Percentiles rank a stretch among this genome's conserved stretches.
Evolutionary conservation across 176 grass and related monocot species (phyloP).

Genomic region (Zizania latifolia): DNA sequence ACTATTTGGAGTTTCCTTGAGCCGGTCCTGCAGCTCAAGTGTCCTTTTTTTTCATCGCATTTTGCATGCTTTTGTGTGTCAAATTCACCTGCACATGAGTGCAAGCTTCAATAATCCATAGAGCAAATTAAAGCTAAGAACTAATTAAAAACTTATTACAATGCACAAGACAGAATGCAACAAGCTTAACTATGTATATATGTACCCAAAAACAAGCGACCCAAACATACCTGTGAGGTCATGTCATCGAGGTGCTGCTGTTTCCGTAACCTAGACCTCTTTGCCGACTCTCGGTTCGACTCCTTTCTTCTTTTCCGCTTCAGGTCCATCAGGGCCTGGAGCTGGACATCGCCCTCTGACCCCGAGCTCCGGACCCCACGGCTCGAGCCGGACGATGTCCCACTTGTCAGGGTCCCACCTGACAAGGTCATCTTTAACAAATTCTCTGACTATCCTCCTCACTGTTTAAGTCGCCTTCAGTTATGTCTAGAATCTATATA

Average conservation of each 20-base stretch:
- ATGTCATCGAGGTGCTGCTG: slow-evolving; percentile 49
- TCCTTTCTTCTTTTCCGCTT: slow-evolving; percentile 55
- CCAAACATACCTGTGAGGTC: slow-evolving; percentile 18
- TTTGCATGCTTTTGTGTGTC: slow-evolving; percentile 37
- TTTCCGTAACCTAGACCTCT: slow-evolving; percentile 53
- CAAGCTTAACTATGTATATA: neutral
- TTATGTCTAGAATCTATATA: slow-evolving; percentile 10
- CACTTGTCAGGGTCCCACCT: slow-evolving; percentile 26
- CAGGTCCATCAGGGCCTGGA: slow-evolving; percentile 51
- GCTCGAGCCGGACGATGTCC: slow-evolving; percentile 13
- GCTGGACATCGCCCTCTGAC: slow-evolving; percentile 25
- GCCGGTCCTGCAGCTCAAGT: slow-evolving; percentile 30
- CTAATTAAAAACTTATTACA: neutral
- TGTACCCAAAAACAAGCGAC: no score
- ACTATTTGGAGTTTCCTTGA: slow-evolving; percentile 40
- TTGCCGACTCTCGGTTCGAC: slow-evolving; percentile 65
- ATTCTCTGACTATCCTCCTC: neutral
- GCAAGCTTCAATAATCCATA: slow-evolving; percentile 47
- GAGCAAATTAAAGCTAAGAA: neutral
- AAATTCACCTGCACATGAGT: slow-evolving; percentile 50
- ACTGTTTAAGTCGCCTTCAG: neutral
- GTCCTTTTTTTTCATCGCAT: slow-evolving; percentile 39
- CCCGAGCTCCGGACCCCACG: neutral
- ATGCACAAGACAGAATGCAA: neutral
- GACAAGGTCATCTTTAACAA: neutral